These are phyloP conservation scores for Biscutella auriculata DNA, from an alignment of 441 rosid species.

Conservation along the genomic window DNA sequence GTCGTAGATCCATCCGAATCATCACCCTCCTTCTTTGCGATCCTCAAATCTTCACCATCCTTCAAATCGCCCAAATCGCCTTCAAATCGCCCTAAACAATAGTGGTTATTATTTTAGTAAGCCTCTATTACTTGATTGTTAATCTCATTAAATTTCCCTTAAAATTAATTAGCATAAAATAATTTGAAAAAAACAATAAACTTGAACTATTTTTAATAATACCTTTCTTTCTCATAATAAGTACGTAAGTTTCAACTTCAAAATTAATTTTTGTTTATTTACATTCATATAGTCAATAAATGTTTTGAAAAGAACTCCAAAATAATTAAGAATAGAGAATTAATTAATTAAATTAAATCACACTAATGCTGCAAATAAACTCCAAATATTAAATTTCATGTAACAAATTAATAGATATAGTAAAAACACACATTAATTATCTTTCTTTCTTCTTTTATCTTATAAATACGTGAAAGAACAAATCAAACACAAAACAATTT, in stretches of 20 bases:
- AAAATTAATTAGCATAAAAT: background rate
- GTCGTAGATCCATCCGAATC: too few relatives aligned
- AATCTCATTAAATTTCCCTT: background rate
- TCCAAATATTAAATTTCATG: constrained; percentile 12
- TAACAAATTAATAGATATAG: constrained; percentile 11
- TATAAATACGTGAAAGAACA: constrained; percentile 20
- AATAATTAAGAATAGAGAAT: background rate
- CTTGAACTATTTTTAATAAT: background rate
- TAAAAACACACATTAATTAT: constrained; percentile 9
- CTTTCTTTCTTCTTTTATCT: constrained; percentile 2
- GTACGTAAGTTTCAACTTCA: background rate
- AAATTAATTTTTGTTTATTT: background rate
- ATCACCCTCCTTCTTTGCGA: too few relatives aligned
- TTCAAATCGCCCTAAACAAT: too few relatives aligned
- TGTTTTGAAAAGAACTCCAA: background rate
- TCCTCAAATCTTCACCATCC: too few relatives aligned
- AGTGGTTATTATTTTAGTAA: too few relatives aligned
- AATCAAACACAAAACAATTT: constrained; percentile 13
- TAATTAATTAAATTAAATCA: background rate
- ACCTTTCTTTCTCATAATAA: background rate
- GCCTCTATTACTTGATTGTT: background rate
- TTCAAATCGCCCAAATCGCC: too few relatives aligned
- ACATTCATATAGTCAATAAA: background rate
- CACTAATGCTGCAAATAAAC: constrained; percentile 19
- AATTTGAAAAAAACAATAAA: background rate